Evolutionary conservation across 225 moss, liverwort and hornwort genomes (phyloP).

Genomic region (Bryoerythrophyllum caledonicum): DNA sequence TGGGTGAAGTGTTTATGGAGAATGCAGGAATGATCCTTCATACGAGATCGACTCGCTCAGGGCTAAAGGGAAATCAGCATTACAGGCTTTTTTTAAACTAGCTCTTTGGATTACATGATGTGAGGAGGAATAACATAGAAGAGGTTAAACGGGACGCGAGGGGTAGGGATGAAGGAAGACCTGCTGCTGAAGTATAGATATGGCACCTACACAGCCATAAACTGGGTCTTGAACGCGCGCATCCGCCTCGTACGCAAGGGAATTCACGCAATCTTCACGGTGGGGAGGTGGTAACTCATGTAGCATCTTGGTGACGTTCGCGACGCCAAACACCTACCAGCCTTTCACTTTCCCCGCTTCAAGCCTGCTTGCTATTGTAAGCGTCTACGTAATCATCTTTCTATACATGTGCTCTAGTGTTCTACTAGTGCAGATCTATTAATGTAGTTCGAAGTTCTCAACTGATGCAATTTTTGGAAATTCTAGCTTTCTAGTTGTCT

Average conservation of each 20-base stretch:
- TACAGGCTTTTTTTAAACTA: not conserved
- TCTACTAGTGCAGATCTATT: constrained; percentile 22
- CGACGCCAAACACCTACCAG: constrained; percentile 93
- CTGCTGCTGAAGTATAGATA: constrained; percentile 94
- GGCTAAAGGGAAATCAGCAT: not conserved
- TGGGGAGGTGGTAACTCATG: constrained; percentile 98
- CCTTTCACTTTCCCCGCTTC: constrained; percentile 55
- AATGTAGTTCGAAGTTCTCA: constrained; percentile 12
- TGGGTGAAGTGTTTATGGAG: not conserved
- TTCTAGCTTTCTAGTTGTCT: constrained; percentile 37
- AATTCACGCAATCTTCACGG: constrained; percentile 97
- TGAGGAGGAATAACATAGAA: constrained; percentile 11
- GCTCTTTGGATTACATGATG: constrained; percentile 8
- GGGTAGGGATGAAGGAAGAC: constrained; percentile 38
- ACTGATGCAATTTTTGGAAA: constrained; percentile 19
- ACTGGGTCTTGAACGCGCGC: constrained; percentile 98
- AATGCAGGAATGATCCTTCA: constrained; percentile 9
- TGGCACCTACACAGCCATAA: constrained; percentile 94
- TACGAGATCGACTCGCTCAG: constrained; percentile 1
- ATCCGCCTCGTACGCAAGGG: constrained; percentile 95
- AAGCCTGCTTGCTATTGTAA: constrained; percentile 37
- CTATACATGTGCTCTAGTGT: constrained; percentile 13
- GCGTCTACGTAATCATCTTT: constrained; percentile 38
- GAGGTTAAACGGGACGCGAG: not conserved
- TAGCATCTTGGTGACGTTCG: constrained; percentile 97